phyloP scores from a whole-genome alignment of 2,329 filamentous ascomycete species.

The Nectriaceae sp. region DNA sequence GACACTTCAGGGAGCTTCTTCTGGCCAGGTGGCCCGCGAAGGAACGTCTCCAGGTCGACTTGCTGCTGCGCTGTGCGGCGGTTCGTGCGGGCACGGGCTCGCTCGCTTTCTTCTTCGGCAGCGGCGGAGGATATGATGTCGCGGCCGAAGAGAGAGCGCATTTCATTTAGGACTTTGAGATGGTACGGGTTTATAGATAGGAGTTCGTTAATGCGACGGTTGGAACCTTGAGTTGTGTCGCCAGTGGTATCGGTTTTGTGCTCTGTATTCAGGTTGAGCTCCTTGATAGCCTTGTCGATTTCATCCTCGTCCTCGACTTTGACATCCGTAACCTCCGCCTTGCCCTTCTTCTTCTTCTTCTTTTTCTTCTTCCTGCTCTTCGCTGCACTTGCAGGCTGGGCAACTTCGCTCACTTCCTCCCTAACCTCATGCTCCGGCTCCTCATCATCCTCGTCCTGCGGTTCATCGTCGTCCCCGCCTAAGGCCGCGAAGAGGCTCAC shows the following conservation, averaged over 20 bases:
- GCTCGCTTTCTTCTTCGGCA: conserved; percentile 50
- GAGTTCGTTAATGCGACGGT: conserved; percentile 40
- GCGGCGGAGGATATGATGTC: conserved; percentile 58
- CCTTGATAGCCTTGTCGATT: conserved; percentile 56
- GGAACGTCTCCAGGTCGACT: conserved; percentile 58
- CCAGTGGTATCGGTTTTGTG: conserved; percentile 4
- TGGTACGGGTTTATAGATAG: conserved; percentile 63
- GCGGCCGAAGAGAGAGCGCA: conserved; percentile 65
- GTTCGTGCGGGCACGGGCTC: conserved; percentile 36
- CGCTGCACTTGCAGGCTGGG: conserved; percentile 11
- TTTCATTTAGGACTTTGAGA: conserved; percentile 87
- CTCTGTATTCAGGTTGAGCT: conserved; percentile 43
- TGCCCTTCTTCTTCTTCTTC: conserved; percentile 40
- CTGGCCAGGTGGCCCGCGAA: conserved; percentile 54
- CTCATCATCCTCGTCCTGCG: conserved; percentile 35
- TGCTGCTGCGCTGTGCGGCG: conserved; percentile 36
- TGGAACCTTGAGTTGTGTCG: conserved; percentile 10
- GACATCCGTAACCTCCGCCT: conserved; percentile 17
- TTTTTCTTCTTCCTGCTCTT: conserved; percentile 44
- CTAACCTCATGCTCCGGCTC: conserved; percentile 9
- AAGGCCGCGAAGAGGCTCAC: conserved; percentile 56
- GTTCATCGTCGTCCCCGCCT: conserved; percentile 44
- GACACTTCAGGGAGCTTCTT: conserved; percentile 71
- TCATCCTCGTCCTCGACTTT: conserved; percentile 45
- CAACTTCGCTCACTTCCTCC: conserved; percentile 38